Percentiles rank a stretch among this genome's conserved stretches.
Evolutionary conservation across 306 rosid species (phyloP).

Genomic region (Biancaea sappan): DNA sequence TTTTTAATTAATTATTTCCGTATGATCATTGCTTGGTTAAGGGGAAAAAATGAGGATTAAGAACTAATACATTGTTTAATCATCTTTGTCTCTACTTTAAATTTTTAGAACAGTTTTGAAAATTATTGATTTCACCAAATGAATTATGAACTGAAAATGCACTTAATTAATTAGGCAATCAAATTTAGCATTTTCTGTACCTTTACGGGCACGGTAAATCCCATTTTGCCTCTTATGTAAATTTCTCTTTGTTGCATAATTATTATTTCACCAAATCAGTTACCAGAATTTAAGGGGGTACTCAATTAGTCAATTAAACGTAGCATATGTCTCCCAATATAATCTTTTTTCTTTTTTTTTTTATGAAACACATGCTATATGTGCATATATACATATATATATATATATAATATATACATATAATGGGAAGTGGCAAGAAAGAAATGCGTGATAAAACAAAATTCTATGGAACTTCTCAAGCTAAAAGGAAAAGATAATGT

Average conservation of each 20-base stretch:
- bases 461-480: not conserved
- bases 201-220: no score
- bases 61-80: not conserved
- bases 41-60: not conserved
- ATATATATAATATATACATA: no score
- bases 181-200: not conserved
- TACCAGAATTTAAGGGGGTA: no score
- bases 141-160: not conserved
- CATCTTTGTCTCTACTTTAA: not conserved
- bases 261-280: no score
- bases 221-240: no score
- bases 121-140: not conserved
- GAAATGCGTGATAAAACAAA: slow-evolving; percentile 26
- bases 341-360: not conserved
- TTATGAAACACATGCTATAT: not conserved
- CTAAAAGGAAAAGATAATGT: slow-evolving; percentile 4
- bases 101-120: not conserved
- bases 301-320: no score
- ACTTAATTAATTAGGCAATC: not conserved
- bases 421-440: slow-evolving; percentile 10
- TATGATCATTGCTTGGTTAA: not conserved
- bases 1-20: no score
- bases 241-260: no score
- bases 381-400: slow-evolving; percentile 7
- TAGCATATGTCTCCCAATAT: not conserved